A percentile compares a stretch with the other conserved stretches of the same genome.
Conservation (phyloP, 768 basidiomycete genomes). For the Chalciporus pseudorubinellus region DNA sequence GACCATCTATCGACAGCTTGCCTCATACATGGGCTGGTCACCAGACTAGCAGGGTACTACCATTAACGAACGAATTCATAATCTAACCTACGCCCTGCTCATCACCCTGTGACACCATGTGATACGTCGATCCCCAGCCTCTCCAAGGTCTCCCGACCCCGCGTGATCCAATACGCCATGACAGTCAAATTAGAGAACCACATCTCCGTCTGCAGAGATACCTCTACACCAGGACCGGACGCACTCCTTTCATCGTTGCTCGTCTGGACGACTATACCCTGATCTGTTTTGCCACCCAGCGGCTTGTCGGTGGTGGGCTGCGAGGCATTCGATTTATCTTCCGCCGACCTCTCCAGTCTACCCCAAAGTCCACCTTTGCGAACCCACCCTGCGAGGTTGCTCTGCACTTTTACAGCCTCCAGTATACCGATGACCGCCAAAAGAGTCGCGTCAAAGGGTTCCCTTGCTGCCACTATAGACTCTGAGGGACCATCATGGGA, state of each 20-base stretch:
- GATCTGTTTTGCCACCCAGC: background rate
- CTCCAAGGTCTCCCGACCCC: conserved; percentile 49
- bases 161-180: conserved; percentile 48
- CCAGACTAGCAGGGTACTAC: no score
- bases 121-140: conserved; percentile 45
- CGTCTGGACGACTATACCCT: background rate
- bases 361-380: conserved; percentile 48
- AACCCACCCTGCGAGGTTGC: conserved; percentile 69
- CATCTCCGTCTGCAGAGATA: conserved; percentile 16
- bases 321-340: background rate
- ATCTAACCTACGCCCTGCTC: no score
- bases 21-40: no score
- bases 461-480: conserved; percentile 13
- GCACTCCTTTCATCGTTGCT: conserved; percentile 18
- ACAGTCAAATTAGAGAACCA: conserved; percentile 55
- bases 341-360: background rate
- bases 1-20: no score
- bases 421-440: conserved; percentile 68
- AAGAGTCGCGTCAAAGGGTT: conserved; percentile 46
- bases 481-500: background rate
- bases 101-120: conserved; percentile 39
- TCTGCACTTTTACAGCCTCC: conserved; percentile 54
- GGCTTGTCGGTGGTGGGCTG: background rate
- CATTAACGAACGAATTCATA: no score
- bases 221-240: conserved; percentile 5